Evolutionary conservation across 306 rosid genomes (phyloP), one percentile per base, ranked within the genome.

Genomic region (Cercis canadensis): DNA sequence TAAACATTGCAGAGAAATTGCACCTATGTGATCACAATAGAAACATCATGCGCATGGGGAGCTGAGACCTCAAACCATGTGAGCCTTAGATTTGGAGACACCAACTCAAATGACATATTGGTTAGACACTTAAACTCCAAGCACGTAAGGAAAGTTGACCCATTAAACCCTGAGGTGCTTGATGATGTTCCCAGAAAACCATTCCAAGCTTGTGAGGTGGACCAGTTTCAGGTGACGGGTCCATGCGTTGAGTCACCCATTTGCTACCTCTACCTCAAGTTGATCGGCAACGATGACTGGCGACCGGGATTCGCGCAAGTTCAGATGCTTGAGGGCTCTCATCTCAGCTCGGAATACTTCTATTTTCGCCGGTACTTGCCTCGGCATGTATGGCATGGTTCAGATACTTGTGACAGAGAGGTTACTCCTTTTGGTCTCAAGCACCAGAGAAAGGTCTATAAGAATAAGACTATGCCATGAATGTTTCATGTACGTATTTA

Each of bases 121-220:
- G 88, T 92, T 4, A 74, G 59, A 44, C 87, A 70, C 65, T 74
- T 92, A 21, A 92, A 88, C 40, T 72, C 86, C 7, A 86, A 82
- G 80, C 96, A 88, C 53, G 65, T 76, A 18, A 78, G 84, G 59
- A 80, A 75, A 72, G 77, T 92, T 55, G 92, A 90, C 16, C 81
- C 88, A 13, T 33, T 92, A 50, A 78, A 86, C 11, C 88, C 96
- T 0, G 39, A 63, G 10, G 81, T 82, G 61, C 84, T 86, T 2
- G 97, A 90, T 49, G 91, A 92, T 53, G 19, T 86, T 14, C 84
- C 96, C 6, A 81, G 83, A 57, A 85, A 77, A 55, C 97, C 98
- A 49, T 92, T 92, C 70, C 96, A 90, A 75, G 90, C 88, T 15
- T 92, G 98, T 73, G 66, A 58, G 78, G 91, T 92, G 33, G 96